Conservation (phyloP, 192 early-diverging fungal genomes). For the Coemansia pectinata region DNA sequence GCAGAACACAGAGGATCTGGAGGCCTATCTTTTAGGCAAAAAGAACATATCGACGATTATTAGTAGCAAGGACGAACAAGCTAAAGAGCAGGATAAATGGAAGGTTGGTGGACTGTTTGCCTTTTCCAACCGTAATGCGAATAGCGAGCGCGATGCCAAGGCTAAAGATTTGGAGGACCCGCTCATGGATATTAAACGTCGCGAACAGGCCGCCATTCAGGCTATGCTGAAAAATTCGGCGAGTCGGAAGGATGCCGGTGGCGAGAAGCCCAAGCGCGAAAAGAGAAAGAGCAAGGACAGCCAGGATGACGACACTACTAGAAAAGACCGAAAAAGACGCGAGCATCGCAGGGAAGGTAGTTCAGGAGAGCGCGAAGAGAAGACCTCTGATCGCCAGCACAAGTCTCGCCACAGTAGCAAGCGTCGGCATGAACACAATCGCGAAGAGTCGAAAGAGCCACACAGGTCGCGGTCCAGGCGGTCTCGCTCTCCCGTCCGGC, state of each 20-base stretch:
- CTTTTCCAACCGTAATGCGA: slow-evolving; percentile 68
- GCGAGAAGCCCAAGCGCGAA: slow-evolving; percentile 48
- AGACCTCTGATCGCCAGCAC: neutral
- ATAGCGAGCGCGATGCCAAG: slow-evolving; percentile 75
- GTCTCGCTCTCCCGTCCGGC: neutral
- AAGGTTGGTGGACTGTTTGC: slow-evolving; percentile 46
- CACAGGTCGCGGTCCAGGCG: neutral
- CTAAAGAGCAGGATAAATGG: slow-evolving; percentile 24
- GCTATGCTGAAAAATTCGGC: slow-evolving; percentile 73
- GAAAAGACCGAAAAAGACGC: neutral
- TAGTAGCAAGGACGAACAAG: slow-evolving; percentile 34
- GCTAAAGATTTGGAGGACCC: slow-evolving; percentile 93
- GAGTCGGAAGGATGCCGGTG: slow-evolving; percentile 54
- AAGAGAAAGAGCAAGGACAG: slow-evolving; percentile 18
- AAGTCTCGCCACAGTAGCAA: neutral
- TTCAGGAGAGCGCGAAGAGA: neutral
- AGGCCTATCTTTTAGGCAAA: slow-evolving; percentile 90
- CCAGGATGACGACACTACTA: slow-evolving; percentile 17
- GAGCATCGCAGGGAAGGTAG: neutral
- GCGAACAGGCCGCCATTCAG: slow-evolving; percentile 79
- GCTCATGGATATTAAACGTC: slow-evolving; percentile 80
- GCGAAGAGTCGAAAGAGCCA: neutral
- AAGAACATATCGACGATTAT: slow-evolving; percentile 73
- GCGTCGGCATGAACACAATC: neutral
- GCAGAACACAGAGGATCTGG: slow-evolving; percentile 73